Evolutionary conservation across 345 rosid genomes (phyloP).

Genomic region (Populus euphratica): DNA sequence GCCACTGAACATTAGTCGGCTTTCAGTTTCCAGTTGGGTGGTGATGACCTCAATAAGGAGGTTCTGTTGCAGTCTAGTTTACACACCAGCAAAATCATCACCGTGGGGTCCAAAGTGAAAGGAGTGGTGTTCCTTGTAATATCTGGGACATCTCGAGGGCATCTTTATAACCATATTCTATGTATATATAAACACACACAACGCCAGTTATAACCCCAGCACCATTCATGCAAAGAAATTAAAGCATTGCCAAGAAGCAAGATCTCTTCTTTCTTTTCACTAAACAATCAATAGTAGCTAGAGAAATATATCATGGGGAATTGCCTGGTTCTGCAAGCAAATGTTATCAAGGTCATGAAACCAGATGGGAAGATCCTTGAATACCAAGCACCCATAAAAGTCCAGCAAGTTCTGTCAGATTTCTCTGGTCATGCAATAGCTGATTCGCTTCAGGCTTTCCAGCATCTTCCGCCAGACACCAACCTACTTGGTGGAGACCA

Average conservation of each 20-base stretch:
- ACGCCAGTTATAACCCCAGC: too few species aligned
- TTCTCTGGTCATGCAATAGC: slow-evolving; percentile 63
- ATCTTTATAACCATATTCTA: slow-evolving; percentile 20
- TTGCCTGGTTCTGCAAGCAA: slow-evolving; percentile 63
- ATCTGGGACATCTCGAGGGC: slow-evolving; percentile 23
- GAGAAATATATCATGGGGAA: slow-evolving; percentile 59
- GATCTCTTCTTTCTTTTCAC: neutral
- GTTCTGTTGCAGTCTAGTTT: neutral
- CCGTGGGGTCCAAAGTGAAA: slow-evolving; percentile 35
- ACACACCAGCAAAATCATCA: slow-evolving; percentile 35
- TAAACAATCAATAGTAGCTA: slow-evolving; percentile 1
- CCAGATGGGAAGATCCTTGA: slow-evolving; percentile 76
- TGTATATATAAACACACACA: slow-evolving; percentile 26
- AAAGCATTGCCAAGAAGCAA: neutral
- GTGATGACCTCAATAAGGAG: slow-evolving; percentile 7
- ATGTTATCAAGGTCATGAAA: slow-evolving; percentile 49
- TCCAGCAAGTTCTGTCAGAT: slow-evolving; percentile 53
- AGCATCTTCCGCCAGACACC: slow-evolving; percentile 48
- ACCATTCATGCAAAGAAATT: slow-evolving; percentile 15
- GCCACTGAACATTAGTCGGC: neutral
- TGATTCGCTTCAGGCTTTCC: slow-evolving; percentile 39
- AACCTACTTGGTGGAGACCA: slow-evolving; percentile 43
- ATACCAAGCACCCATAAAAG: slow-evolving; percentile 54
- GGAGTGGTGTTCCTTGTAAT: slow-evolving; percentile 20
- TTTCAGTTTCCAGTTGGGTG: neutral